Evolutionary conservation across 2,329 filamentous ascomycete genomes (phyloP).

Genomic region (Aspergillus glaucus): DNA sequence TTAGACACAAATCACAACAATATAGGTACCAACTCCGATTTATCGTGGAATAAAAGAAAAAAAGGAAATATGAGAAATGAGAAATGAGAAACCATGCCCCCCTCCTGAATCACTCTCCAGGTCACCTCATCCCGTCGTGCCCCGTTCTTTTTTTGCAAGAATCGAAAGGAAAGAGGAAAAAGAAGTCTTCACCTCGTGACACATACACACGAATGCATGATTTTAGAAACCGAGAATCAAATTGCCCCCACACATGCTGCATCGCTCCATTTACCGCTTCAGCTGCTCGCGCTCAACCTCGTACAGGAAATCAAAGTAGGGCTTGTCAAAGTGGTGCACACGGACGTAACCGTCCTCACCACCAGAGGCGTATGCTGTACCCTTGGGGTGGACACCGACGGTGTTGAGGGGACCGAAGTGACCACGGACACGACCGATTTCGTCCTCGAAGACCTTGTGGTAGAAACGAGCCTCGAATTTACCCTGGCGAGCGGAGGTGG

Average conservation of each 20-base stretch:
- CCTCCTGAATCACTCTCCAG: constrained; percentile 20
- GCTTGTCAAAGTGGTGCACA: constrained; percentile 97
- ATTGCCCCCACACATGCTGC: background rate
- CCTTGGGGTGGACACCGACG: constrained; percentile 84
- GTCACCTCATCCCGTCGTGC: constrained; percentile 22
- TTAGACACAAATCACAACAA: constrained; percentile 25
- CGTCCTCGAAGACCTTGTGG: constrained; percentile 99
- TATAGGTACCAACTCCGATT: constrained; percentile 34
- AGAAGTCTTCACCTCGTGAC: constrained; percentile 29
- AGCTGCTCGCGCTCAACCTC: constrained; percentile 85
- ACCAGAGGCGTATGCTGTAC: constrained; percentile 87
- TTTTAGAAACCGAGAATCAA: constrained; percentile 15
- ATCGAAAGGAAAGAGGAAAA: constrained; percentile 1
- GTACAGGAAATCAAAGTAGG: constrained; percentile 97
- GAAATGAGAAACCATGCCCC: constrained; percentile 15
- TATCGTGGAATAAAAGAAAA: constrained; percentile 34
- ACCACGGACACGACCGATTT: constrained; percentile 92
- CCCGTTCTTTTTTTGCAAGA: constrained; percentile 9
- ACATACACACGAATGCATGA: constrained; percentile 29
- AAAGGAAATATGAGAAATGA: constrained; percentile 21
- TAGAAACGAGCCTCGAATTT: constrained; percentile 99
- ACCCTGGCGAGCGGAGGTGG: constrained; percentile 85
- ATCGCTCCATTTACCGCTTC: constrained; percentile 32
- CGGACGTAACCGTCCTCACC: constrained; percentile 98
- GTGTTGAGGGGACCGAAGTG: constrained; percentile 98